These are phyloP conservation scores for Colletotrichum salicis DNA, from an alignment of 2,329 filamentous ascomycete genomes.

Conservation along the genomic window DNA sequence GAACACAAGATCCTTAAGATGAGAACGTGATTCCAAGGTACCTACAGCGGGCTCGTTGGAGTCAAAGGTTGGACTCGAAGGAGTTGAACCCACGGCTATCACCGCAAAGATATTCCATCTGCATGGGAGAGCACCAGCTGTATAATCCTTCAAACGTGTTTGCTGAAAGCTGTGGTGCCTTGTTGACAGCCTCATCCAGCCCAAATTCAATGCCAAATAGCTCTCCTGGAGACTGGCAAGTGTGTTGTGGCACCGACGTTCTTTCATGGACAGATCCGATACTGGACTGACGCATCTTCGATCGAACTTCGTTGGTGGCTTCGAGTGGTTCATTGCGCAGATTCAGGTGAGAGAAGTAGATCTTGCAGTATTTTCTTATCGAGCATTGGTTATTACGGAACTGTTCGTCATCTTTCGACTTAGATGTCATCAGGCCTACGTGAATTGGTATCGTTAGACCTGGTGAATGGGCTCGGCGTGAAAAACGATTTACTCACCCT, in stretches of 20 bases:
- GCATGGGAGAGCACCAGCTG: background rate
- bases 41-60: too few relatives aligned
- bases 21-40: too few relatives aligned
- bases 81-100: background rate
- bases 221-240: background rate
- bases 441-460: background rate
- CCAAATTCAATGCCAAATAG: background rate
- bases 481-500: background rate
- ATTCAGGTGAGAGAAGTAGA: background rate
- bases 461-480: background rate
- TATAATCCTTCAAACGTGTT: background rate
- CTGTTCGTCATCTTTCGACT: background rate
- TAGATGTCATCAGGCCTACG: background rate
- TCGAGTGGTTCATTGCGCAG: background rate
- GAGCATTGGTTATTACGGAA: background rate
- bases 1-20: too few relatives aligned
- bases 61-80: background rate
- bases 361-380: background rate
- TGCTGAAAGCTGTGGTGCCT: background rate
- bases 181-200: background rate
- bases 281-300: background rate
- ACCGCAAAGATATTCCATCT: background rate
- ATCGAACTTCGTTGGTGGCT: background rate
- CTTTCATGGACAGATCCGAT: background rate
- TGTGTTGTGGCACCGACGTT: too few relatives aligned